These are phyloP conservation scores for Penicillium nucicola DNA, from an alignment of 495 filamentous ascomycete genomes.

Conservation along the genomic window DNA sequence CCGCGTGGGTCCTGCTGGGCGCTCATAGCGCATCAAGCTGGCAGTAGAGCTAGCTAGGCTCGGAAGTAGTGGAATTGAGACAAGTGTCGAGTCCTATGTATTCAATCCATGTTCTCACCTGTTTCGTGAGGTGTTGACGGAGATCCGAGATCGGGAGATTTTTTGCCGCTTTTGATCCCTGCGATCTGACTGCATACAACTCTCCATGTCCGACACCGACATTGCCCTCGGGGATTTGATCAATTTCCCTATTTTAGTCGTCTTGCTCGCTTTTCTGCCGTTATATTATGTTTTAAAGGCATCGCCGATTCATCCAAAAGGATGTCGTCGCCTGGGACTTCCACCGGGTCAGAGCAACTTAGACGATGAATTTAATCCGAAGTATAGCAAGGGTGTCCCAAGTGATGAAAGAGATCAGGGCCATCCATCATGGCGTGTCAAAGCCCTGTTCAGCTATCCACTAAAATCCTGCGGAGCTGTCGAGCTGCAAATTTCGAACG, in stretches of 20 bases:
- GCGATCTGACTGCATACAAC: not conserved
- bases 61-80: not conserved
- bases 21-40: conserved; percentile 15
- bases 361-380: conserved; percentile 34
- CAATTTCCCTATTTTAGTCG: not conserved
- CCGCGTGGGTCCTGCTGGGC: conserved; percentile 31
- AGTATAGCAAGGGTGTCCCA: conserved; percentile 28
- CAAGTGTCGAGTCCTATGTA: not conserved
- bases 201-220: not conserved
- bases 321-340: conserved; percentile 37
- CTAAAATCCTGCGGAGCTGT: conserved; percentile 84
- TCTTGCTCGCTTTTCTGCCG: conserved; percentile 1
- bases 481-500: conserved; percentile 63
- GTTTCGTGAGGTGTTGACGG: not conserved
- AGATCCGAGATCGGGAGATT: conserved; percentile 1
- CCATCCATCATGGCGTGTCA: conserved; percentile 54
- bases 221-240: not conserved
- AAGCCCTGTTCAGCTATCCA: conserved; percentile 83
- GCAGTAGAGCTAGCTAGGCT: not conserved
- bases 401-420: conserved; percentile 12
- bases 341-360: conserved; percentile 29
- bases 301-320: conserved; percentile 12
- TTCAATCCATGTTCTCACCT: not conserved
- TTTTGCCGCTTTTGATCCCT: not conserved
- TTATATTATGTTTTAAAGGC: not conserved